These are phyloP conservation scores for Symbiodinium natans DNA, from an alignment of 73 alveolate genomes.

Conservation along the genomic window DNA sequence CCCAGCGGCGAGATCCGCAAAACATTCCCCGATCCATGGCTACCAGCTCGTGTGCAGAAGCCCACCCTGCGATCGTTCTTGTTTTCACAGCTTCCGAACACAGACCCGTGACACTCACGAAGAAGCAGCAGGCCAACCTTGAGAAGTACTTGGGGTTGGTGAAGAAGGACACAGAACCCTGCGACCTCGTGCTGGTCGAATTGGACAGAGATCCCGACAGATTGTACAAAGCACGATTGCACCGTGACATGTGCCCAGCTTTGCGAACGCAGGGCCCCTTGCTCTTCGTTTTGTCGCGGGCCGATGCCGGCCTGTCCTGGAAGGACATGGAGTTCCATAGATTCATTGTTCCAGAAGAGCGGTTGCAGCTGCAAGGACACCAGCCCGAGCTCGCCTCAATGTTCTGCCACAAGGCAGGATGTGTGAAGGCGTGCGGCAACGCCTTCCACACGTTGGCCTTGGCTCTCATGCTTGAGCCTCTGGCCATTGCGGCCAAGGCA, in stretches of 20 bases:
- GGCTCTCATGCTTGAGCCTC: background rate
- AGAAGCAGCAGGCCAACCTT: conserved; percentile 5
- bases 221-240: background rate
- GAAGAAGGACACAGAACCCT: background rate
- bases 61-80: background rate
- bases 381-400: background rate
- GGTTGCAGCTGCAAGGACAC: conserved; percentile 10
- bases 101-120: background rate
- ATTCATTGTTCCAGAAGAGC: background rate
- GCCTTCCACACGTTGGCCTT: conserved; percentile 12
- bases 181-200: background rate
- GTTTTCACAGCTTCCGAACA: background rate
- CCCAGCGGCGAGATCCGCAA: no score
- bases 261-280: background rate
- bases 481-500: background rate
- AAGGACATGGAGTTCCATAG: background rate
- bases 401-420: background rate
- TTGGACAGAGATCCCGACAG: background rate
- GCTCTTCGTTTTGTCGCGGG: background rate
- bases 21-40: no score
- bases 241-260: background rate
- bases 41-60: background rate
- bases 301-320: background rate
- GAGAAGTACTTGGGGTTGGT: background rate
- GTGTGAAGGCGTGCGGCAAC: conserved; percentile 11